Percentiles rank a stretch among this genome's conserved stretches.
These are phyloP conservation scores for Ophiostoma ips DNA, from an alignment of 2,329 filamentous ascomycete genomes.

Conservation along the genomic window DNA sequence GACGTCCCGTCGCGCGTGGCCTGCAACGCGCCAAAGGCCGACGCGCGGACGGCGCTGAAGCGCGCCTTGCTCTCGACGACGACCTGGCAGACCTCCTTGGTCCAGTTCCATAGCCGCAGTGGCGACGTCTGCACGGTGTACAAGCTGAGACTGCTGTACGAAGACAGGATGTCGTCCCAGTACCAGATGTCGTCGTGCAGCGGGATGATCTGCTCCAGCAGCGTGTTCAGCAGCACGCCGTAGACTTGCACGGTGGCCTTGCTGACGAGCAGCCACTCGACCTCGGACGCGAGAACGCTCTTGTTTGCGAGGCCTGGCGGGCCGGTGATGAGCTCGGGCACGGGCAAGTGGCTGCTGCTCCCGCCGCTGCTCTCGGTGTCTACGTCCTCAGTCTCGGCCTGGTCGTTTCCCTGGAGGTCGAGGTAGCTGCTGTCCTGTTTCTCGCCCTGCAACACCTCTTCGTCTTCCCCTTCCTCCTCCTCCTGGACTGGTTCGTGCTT, in stretches of 20 bases:
- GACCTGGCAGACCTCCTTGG: constrained; percentile 39
- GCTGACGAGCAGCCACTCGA: constrained; percentile 81
- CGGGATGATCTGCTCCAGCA: constrained; percentile 71
- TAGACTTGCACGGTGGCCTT: constrained; percentile 90
- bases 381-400: constrained; percentile 11
- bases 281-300: constrained; percentile 53
- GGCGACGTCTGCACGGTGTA: constrained; percentile 84
- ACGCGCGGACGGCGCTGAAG: constrained; percentile 20
- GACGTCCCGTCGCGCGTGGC: constrained; percentile 15
- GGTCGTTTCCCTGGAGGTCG: background rate
- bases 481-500: background rate
- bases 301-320: constrained; percentile 15
- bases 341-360: constrained; percentile 2
- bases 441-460: background rate
- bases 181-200: constrained; percentile 85
- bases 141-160: constrained; percentile 61
- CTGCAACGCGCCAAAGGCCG: constrained; percentile 12
- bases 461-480: constrained; percentile 1
- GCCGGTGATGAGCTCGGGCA: background rate
- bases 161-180: constrained; percentile 80
- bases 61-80: constrained; percentile 45
- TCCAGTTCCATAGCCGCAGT: constrained; percentile 56
- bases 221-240: constrained; percentile 59
- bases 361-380: constrained; percentile 3
- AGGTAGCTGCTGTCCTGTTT: constrained; percentile 1